These are phyloP conservation scores for Huntiella omanensis DNA, from an alignment of 2,329 filamentous ascomycete species.

Conservation along the genomic window DNA sequence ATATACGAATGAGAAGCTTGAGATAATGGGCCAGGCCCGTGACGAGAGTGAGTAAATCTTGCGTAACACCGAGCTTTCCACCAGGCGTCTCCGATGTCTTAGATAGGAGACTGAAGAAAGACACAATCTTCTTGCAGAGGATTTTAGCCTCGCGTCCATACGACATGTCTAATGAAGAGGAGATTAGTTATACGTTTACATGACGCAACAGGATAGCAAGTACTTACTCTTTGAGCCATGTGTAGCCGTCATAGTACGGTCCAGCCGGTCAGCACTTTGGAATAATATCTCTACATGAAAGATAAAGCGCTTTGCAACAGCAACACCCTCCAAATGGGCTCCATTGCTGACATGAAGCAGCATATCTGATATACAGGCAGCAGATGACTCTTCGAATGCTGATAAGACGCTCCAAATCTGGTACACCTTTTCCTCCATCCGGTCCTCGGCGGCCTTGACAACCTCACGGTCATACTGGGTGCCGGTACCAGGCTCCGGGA, in stretches of 20 bases:
- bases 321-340: constrained; percentile 82
- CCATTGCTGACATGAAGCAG: constrained; percentile 95
- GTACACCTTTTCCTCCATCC: constrained; percentile 94
- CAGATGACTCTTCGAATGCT: constrained; percentile 91
- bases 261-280: constrained; percentile 67
- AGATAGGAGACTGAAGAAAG: constrained; percentile 87
- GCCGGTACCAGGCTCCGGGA: constrained; percentile 4
- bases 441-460: constrained; percentile 73
- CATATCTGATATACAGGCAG: constrained; percentile 98
- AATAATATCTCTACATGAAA: constrained; percentile 90
- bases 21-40: constrained; percentile 93
- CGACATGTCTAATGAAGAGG: constrained; percentile 43
- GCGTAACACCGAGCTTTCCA: constrained; percentile 82
- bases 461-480: constrained; percentile 38
- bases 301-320: constrained; percentile 92
- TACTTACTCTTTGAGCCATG: constrained; percentile 41
- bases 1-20: constrained; percentile 92
- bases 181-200: neutral
- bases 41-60: constrained; percentile 92
- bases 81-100: constrained; percentile 87
- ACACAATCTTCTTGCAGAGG: constrained; percentile 98
- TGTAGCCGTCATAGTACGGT: constrained; percentile 40
- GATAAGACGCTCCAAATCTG: constrained; percentile 96
- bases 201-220: neutral
- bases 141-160: constrained; percentile 95